Base-by-base conservation (phyloP, 352 stramenopile genomes). In the Phytophthora parvispora region DNA sequence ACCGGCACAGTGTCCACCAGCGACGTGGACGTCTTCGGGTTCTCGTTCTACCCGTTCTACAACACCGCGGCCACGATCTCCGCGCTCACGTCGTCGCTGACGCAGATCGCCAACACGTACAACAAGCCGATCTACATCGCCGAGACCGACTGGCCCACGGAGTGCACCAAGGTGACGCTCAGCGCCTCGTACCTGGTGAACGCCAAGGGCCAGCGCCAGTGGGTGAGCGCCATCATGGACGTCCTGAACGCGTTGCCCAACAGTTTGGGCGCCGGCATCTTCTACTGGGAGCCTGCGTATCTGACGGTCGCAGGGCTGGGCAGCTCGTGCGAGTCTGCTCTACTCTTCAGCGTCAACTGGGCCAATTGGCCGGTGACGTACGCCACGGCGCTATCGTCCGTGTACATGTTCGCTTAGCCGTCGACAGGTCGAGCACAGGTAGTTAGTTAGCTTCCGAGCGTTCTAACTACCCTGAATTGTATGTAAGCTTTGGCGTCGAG, bases 281-380 rank as follows among this genome's bases (percentile, higher is more conserved):
- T 74, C 63, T 80, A 77, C 59, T 80, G 72, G 64, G 72, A 80
- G 36, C 72, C 67, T 34, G 72, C 2, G 6, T 79, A 74, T 9
- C 43, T 80, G 22, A 58, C 42, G 1, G 45, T 63, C n/a, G 54
- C 67, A 5, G 27, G 67, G 8, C 68, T 75, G 25, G 67, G 67
- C 12, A 75, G 67, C 52, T 34, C 61, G 20, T 75, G 67, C 25
- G 57, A 60, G 25, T 71, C 67, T 18, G 56, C 55, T 16, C 48
- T 75, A n/a, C 67, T 75, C 49, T 75, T 71, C 55, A 65, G 38
- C 36, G 67, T 71, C 22, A 55, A 71, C 48, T 71, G 67, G 61
- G 34, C 25, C n/a, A 65, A 59, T 18, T 72, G 50, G 57, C 57
- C 60, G 7, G 20, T 27, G 10, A 69, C 67, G 13, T 31, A 58